Base-by-base conservation (phyloP, 2,329 filamentous ascomycete species). In the Pseudogymnoascus sp. region DNA sequence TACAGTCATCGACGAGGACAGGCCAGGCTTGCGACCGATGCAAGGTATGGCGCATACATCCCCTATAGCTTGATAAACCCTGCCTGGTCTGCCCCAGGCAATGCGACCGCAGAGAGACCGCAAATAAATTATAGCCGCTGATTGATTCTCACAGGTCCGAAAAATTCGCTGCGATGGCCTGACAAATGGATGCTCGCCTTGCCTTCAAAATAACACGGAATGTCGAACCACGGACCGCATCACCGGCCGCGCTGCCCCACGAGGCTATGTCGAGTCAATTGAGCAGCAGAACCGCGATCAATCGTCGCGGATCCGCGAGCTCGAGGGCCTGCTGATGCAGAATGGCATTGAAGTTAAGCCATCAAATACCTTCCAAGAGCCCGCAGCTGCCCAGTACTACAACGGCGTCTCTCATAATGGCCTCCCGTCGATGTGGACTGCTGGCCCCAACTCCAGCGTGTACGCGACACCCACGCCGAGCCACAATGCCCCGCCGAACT, bases 1-100 rank as follows among this genome's bases (percentile, higher is more conserved):
- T 84, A 61, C 75, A 77, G 60, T 77, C 77, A 62, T 83, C 81
- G 61, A 81, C 80, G 65, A 78, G 84, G 63, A 95, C 91, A 0
- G 91, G 91, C 8, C 91, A 95, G 76, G 91, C 91, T 33, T 95
- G 91, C 80, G 91, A 95, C 75, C 82, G 91, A 62, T 95, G 91
- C 81, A 94, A 93, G 82, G 88, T 90, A 74, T 69, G 35, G 25
- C 58, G 35, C 35, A 60, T 25, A 60, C 35, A 42, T 39, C 58
- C 35, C 22, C 25, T 45, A 45, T 38, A 60, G 16, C 58, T 25
- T 30, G 25, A 25, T 63, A 62, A 30, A 19, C 45, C 45, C 45
- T 30, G 55, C 38, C 11, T 59, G 62, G 52, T 42, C 60, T 60
- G 38, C 62, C 39, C 55, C 61, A 19, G 55, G 19, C 19, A 52